Conservation (phyloP, 1,284 basidiomycete genomes). For the Pisolithus thermaeus region DNA sequence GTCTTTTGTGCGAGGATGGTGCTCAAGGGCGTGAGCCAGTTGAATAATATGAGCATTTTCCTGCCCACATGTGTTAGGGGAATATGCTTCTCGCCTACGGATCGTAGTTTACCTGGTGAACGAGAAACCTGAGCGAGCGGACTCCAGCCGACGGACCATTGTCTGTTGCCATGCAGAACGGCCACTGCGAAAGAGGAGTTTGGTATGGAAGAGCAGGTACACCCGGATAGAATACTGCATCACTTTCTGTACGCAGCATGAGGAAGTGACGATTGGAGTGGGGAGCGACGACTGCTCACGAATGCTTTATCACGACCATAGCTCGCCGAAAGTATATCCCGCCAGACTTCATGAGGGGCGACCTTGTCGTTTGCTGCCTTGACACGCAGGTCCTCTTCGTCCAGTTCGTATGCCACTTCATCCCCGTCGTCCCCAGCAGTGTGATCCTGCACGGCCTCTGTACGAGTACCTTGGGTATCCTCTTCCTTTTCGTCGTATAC, state of each 20-base stretch:
- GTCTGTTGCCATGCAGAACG: slow-evolving; percentile 45
- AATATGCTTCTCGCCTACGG: neutral
- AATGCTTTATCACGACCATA: slow-evolving; percentile 77
- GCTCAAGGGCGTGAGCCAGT: slow-evolving; percentile 71
- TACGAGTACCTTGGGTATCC: slow-evolving; percentile 31
- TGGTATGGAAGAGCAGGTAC: slow-evolving; percentile 64
- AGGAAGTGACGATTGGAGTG: neutral
- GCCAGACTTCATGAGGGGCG: slow-evolving; percentile 63
- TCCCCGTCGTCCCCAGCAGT: slow-evolving; percentile 32
- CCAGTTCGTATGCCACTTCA: slow-evolving; percentile 37
- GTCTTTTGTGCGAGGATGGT: slow-evolving; percentile 59
- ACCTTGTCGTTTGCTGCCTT: slow-evolving; percentile 40
- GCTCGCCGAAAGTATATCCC: slow-evolving; percentile 68
- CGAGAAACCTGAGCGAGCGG: slow-evolving; percentile 61
- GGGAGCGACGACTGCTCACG: slow-evolving; percentile 40
- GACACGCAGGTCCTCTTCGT: slow-evolving; percentile 37
- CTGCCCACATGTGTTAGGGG: slow-evolving; percentile 32
- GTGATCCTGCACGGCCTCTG: slow-evolving; percentile 28
- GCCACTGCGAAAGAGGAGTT: slow-evolving; percentile 41
- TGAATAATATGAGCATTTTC: slow-evolving; percentile 74
- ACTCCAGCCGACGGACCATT: slow-evolving; percentile 52
- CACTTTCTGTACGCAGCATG: slow-evolving; percentile 53
- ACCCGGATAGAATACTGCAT: slow-evolving; percentile 75
- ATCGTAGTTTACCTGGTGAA: slow-evolving; percentile 50
- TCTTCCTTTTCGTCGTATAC: slow-evolving; percentile 31